Base-by-base conservation (phyloP, 352 stramenopile species). In the Phytophthora melonis region DNA sequence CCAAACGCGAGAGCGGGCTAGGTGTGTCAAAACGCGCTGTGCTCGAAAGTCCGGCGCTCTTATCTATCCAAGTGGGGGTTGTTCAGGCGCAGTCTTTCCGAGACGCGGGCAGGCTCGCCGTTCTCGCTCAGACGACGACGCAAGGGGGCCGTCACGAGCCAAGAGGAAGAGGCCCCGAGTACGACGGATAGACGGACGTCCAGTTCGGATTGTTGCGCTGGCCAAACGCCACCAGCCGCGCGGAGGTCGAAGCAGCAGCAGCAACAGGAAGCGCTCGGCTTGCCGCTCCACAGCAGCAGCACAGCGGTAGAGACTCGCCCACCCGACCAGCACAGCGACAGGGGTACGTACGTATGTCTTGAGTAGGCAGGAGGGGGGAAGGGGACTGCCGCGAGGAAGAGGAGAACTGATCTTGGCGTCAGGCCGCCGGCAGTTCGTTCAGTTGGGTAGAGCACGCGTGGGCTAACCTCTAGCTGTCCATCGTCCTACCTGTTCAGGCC, bases 161-260 rank as follows among this genome's bases (percentile, higher is more conserved):
- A 16, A 27, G 56, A 64, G 64, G 63, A 72, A 59, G 69, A 50
- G 55, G 57, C 70, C 66, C 53, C 64, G 45, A 58, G 54, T 60
- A 47, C 36, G 56, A 62, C 56, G 49, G 64, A 65, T 69, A 72
- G 72, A 68, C 70, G 62, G 63, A 78, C 69, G 70, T 81, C 61
- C 75, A 81, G 75, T 81, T 81, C 75, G 63, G 63, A 79, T 81
- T 81, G 71, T 79, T 81, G 70, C 59, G 64, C 70, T 66, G 63
- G 61, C 49, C 62, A 57, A 66, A 68, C 66, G 70, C 58, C 53
- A 66, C n/a, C 27, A 32, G 27, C 34, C 34, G 34, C 34, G 34
- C 34, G 10, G 34, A 32, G 27, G 27, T 32, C 34, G 9, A 41
- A 14, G 34, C 10, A 11, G 34, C 34, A 41, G 34, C n/a, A n/a